These are phyloP conservation scores for Geotrichum fermentans DNA, from an alignment of 1,139 yeast genomes.

Conservation along the genomic window DNA sequence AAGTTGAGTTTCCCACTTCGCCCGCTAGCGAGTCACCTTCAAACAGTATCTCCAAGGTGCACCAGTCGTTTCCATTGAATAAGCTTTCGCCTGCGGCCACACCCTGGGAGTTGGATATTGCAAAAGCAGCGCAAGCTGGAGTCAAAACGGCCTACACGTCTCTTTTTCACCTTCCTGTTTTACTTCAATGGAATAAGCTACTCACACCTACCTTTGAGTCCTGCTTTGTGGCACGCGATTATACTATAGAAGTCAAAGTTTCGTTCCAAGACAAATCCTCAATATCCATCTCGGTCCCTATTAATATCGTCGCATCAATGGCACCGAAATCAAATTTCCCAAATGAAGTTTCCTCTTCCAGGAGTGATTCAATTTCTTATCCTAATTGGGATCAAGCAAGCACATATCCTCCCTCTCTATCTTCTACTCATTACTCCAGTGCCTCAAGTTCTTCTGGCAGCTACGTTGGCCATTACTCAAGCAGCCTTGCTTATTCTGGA, in stretches of 20 bases:
- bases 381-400: too few species aligned
- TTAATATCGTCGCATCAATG: slow-evolving; percentile 5
- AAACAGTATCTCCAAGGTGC: background rate
- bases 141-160: background rate
- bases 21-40: background rate
- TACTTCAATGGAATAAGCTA: background rate
- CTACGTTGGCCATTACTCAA: too few species aligned
- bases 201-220: slow-evolving; percentile 8
- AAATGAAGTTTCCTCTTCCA: too few species aligned
- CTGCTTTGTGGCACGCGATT: slow-evolving; percentile 3
- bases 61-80: background rate
- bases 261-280: background rate
- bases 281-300: background rate
- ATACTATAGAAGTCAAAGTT: slow-evolving; percentile 1
- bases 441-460: too few species aligned
- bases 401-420: too few species aligned
- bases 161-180: background rate
- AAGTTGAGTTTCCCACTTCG: background rate
- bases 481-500: too few species aligned
- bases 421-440: too few species aligned
- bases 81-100: background rate
- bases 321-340: too few species aligned
- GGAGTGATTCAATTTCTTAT: too few species aligned
- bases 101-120: background rate
- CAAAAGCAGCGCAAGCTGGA: background rate